Percentiles rank a stretch among this genome's conserved stretches.
phyloP scores from a whole-genome alignment of 192 early-diverging fungal species.

The Coemansia sp. region DNA sequence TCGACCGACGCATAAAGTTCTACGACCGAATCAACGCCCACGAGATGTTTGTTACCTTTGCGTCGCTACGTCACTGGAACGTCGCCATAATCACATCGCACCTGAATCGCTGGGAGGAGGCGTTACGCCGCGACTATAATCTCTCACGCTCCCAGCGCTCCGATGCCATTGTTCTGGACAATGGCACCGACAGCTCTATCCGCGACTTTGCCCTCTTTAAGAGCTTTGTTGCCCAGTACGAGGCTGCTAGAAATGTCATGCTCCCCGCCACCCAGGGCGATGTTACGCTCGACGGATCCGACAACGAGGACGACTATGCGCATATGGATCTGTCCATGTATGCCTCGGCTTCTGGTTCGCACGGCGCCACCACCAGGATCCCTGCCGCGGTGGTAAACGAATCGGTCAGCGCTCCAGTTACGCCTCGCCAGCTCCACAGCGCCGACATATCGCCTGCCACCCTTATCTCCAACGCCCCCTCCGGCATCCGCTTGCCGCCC shows the following conservation, averaged over 20 bases:
- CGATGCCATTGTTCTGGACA: slow-evolving; percentile 25
- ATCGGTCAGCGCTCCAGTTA: slow-evolving; percentile 26
- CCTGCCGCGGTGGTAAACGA: neutral
- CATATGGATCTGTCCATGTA: slow-evolving; percentile 35
- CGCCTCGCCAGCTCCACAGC: slow-evolving; percentile 8
- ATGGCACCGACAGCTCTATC: slow-evolving; percentile 32
- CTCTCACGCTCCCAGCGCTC: slow-evolving; percentile 30
- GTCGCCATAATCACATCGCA: slow-evolving; percentile 28
- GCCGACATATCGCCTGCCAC: neutral
- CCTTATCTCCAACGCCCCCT: neutral
- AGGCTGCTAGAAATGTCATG: slow-evolving; percentile 14
- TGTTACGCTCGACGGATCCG: neutral
- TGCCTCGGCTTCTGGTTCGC: neutral
- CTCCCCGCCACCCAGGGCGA: neutral
- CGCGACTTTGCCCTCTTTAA: slow-evolving; percentile 21
- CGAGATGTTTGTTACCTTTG: slow-evolving; percentile 39
- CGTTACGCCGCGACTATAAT: slow-evolving; percentile 48
- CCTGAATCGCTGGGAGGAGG: slow-evolving; percentile 42
- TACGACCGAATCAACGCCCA: slow-evolving; percentile 36
- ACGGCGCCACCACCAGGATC: neutral
- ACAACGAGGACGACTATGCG: slow-evolving; percentile 37
- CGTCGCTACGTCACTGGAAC: slow-evolving; percentile 19
- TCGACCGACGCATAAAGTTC: slow-evolving; percentile 31
- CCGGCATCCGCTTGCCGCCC: neutral
- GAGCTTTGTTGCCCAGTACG: slow-evolving; percentile 39